Conservation (phyloP, 2,329 filamentous ascomycete species). For the Domatiomyces catenatus region DNA sequence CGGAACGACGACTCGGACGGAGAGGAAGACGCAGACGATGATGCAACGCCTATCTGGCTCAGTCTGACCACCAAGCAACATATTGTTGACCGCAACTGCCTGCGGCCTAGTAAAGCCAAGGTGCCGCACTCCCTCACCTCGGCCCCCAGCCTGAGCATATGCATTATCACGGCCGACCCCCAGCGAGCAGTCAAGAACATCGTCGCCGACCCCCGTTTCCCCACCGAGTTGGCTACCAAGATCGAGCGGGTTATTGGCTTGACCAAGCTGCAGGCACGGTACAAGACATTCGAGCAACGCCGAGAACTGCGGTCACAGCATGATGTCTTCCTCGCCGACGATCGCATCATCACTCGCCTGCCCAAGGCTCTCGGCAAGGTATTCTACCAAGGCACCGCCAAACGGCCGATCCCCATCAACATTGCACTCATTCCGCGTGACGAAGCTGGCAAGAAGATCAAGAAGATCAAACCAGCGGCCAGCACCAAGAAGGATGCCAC, state of each 20-base stretch:
- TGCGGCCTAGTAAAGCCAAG: conserved; percentile 71
- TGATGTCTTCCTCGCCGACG: conserved; percentile 86
- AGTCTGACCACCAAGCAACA: conserved; percentile 51
- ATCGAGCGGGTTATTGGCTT: conserved; percentile 67
- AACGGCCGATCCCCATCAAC: conserved; percentile 72
- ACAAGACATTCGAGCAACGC: conserved; percentile 73
- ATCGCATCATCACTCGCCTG: conserved; percentile 59
- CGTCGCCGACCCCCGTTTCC: conserved; percentile 58
- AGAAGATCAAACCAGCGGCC: conserved; percentile 31
- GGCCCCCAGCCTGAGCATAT: conserved; percentile 53
- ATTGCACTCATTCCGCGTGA: conserved; percentile 51
- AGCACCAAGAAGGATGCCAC: conserved; percentile 30
- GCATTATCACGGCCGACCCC: conserved; percentile 68
- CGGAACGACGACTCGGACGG: conserved; percentile 30
- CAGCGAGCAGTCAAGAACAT: conserved; percentile 86
- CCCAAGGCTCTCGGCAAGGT: conserved; percentile 73
- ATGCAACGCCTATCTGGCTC: conserved; percentile 45
- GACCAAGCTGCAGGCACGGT: conserved; percentile 75
- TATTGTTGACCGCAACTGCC: conserved; percentile 54
- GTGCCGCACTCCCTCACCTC: conserved; percentile 63
- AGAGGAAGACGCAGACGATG: conserved; percentile 30
- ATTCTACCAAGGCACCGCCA: conserved; percentile 71
- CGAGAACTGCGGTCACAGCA: conserved; percentile 72
- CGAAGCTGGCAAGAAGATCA: conserved; percentile 40
- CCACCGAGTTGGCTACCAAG: conserved; percentile 47